Percentiles rank a stretch among this genome's conserved stretches.
These are phyloP conservation scores for Beta macrorhiza DNA, from an alignment of 179 eudicot genomes.

Conservation along the genomic window DNA sequence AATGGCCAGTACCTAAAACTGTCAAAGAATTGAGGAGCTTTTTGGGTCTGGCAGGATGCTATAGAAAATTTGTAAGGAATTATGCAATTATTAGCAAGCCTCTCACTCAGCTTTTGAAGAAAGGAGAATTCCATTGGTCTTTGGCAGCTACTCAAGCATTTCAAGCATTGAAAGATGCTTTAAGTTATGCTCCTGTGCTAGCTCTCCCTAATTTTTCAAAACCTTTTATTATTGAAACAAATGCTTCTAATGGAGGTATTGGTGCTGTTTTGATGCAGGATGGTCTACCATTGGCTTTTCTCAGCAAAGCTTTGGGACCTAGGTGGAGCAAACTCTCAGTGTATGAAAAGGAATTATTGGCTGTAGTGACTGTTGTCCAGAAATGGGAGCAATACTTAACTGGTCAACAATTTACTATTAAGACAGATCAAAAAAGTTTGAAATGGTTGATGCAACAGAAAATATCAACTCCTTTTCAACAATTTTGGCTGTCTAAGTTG, in stretches of 20 bases:
- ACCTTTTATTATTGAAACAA: background rate
- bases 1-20: background rate
- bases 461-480: too few relatives aligned
- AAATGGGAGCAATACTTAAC: background rate
- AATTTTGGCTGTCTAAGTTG: too few relatives aligned
- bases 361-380: background rate
- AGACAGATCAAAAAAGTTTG: background rate
- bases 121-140: background rate
- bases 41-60: too few relatives aligned
- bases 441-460: background rate
- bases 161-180: background rate
- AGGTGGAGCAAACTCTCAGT: background rate
- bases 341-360: background rate
- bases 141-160: background rate
- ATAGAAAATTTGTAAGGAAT: too few relatives aligned
- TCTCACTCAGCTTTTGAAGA: too few relatives aligned
- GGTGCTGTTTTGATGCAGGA: slow-evolving; percentile 1
- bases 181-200: background rate
- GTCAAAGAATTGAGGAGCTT: slow-evolving; percentile 1
- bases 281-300: background rate
- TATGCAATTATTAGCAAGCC: too few relatives aligned
- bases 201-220: slow-evolving; percentile 5
- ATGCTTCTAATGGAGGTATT: background rate
- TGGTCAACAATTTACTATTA: background rate
- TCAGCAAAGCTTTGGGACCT: background rate